These are phyloP conservation scores for Apiosordaria backusii DNA, from an alignment of 495 filamentous ascomycete species.

Conservation along the genomic window DNA sequence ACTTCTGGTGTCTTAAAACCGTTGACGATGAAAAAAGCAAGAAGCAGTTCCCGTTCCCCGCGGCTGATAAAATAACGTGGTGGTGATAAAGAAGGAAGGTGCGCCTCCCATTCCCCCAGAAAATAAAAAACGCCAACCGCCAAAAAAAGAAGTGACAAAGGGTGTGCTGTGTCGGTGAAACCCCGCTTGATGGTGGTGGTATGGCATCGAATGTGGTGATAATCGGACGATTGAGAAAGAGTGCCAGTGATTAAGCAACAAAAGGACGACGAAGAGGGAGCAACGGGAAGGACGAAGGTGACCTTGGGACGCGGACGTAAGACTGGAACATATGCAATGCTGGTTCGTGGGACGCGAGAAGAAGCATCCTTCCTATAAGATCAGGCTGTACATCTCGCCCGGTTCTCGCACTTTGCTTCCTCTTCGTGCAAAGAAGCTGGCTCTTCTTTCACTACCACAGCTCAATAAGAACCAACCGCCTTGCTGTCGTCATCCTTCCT, in stretches of 20 bases:
- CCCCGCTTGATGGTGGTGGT: background rate
- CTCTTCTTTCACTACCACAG: background rate
- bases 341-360: background rate
- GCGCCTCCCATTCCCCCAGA: background rate
- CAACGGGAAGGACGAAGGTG: background rate
- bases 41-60: background rate
- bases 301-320: background rate
- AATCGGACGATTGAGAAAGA: background rate
- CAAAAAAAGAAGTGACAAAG: background rate
- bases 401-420: background rate
- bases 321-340: background rate
- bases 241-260: background rate
- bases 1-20: background rate
- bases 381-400: background rate
- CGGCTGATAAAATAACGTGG: background rate
- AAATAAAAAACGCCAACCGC: background rate
- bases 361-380: background rate
- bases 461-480: background rate
- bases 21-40: background rate
- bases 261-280: background rate
- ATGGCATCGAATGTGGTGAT: background rate
- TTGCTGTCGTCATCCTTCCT: background rate
- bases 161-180: background rate
- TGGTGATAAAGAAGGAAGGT: background rate
- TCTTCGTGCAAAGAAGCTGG: background rate